Percentiles rank a stretch among this genome's conserved stretches.
Conservation (phyloP, 75 land plant genomes). For the Sequoia sempervirens region DNA sequence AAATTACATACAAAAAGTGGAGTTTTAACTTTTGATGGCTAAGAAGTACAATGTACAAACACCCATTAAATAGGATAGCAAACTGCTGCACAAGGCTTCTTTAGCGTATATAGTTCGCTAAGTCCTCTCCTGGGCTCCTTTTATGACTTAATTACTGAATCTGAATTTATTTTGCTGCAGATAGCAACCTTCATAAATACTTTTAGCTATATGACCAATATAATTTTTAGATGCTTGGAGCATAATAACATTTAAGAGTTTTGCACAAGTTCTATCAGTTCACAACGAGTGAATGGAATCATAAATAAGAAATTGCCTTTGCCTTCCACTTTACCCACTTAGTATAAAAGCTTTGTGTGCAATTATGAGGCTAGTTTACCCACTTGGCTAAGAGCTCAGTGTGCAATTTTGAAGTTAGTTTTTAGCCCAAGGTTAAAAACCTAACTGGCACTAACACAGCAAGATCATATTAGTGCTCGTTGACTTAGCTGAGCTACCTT, state of each 20-base stretch:
- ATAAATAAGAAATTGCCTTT: not conserved
- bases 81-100: not conserved
- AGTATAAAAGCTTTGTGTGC: not conserved
- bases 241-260: not conserved
- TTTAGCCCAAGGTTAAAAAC: not conserved
- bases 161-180: not conserved
- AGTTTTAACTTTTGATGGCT: not conserved
- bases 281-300: not conserved
- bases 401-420: not conserved
- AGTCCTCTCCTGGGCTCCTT: not conserved
- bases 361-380: not conserved
- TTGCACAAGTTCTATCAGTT: not conserved
- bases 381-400: not conserved
- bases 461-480: not conserved
- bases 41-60: not conserved
- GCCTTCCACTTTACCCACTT: not conserved
- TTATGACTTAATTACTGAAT: not conserved
- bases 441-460: not conserved
- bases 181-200: not conserved
- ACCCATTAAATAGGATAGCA: not conserved
- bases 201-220: not conserved
- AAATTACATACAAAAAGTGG: not conserved
- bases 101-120: not conserved
- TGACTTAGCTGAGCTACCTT: not conserved
- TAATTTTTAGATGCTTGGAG: not conserved